Conservation (phyloP, 768 basidiomycete species). For the Serendipita indica region DNA sequence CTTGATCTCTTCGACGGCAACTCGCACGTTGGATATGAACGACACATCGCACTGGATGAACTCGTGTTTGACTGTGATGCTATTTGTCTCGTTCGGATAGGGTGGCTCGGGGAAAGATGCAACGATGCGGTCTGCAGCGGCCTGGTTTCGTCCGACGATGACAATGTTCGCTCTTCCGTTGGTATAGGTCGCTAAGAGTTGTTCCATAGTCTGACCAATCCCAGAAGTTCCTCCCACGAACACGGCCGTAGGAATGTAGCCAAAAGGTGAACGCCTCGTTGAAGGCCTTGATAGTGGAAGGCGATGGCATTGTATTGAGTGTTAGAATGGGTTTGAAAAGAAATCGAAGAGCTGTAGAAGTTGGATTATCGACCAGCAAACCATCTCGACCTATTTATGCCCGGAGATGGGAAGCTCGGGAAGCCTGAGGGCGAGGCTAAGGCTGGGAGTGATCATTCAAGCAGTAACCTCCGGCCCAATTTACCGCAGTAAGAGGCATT, state of each 20-base stretch:
- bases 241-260: slow-evolving; percentile 8
- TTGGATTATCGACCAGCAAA: no score
- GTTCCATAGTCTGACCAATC: slow-evolving; percentile 8
- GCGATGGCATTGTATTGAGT: slow-evolving; percentile 14
- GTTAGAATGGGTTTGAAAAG: no score
- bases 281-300: neutral
- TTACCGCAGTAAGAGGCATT: no score
- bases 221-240: slow-evolving; percentile 14
- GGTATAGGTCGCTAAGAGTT: slow-evolving; percentile 10
- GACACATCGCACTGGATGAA: slow-evolving; percentile 20
- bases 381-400: no score
- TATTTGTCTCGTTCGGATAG: neutral
- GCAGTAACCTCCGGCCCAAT: no score
- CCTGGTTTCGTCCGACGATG: slow-evolving; percentile 15
- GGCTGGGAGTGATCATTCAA: no score
- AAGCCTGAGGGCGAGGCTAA: no score
- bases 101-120: slow-evolving; percentile 8
- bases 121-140: slow-evolving; percentile 14
- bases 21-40: slow-evolving; percentile 15
- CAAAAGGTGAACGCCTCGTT: slow-evolving; percentile 8
- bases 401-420: no score
- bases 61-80: slow-evolving; percentile 18
- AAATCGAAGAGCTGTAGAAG: no score
- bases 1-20: slow-evolving; percentile 8
- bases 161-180: slow-evolving; percentile 16